Percentiles rank a stretch among this genome's conserved stretches.
phyloP scores from a whole-genome alignment of 441 rosid genomes.

The Isatis lusitanica region DNA sequence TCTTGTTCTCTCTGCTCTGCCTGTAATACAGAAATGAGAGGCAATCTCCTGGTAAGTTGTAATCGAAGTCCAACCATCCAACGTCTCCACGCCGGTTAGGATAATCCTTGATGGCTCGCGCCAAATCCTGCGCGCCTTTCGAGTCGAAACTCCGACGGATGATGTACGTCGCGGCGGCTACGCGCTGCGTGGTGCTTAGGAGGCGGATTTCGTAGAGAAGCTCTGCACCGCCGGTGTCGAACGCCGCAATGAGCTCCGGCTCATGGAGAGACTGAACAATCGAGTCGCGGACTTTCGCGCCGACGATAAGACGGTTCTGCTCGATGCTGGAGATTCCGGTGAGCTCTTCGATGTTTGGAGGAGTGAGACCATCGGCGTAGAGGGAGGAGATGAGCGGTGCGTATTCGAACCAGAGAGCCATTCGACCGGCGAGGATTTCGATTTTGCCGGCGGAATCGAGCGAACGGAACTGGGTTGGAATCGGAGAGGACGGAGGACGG shows the following conservation, averaged over 20 bases:
- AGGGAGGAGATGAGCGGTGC: slow-evolving; percentile 82
- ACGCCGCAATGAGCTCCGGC: slow-evolving; percentile 54
- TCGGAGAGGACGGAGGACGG: slow-evolving; percentile 78
- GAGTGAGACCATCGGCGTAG: slow-evolving; percentile 62
- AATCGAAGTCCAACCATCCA: slow-evolving; percentile 68
- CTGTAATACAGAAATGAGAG: slow-evolving; percentile 68
- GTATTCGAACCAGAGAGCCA: slow-evolving; percentile 83
- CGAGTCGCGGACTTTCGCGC: slow-evolving; percentile 69
- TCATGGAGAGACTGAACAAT: slow-evolving; percentile 55
- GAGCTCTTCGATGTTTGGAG: slow-evolving; percentile 62
- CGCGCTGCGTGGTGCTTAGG: slow-evolving; percentile 58
- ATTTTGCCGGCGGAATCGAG: slow-evolving; percentile 63
- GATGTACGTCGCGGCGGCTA: slow-evolving; percentile 54
- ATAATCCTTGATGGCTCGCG: slow-evolving; percentile 78
- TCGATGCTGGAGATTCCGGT: slow-evolving; percentile 83
- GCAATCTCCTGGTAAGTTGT: slow-evolving; percentile 73
- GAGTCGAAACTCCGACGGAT: slow-evolving; percentile 48
- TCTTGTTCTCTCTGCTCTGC: slow-evolving; percentile 64
- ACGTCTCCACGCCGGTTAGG: slow-evolving; percentile 70
- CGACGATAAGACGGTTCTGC: slow-evolving; percentile 79
- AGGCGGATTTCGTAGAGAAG: slow-evolving; percentile 76
- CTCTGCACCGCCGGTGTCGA: slow-evolving; percentile 75
- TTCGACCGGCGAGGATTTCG: slow-evolving; percentile 62
- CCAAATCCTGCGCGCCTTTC: slow-evolving; percentile 65
- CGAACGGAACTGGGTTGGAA: slow-evolving; percentile 59